Conservation (phyloP, 768 basidiomycete genomes). For the Mycena galericulata region DNA sequence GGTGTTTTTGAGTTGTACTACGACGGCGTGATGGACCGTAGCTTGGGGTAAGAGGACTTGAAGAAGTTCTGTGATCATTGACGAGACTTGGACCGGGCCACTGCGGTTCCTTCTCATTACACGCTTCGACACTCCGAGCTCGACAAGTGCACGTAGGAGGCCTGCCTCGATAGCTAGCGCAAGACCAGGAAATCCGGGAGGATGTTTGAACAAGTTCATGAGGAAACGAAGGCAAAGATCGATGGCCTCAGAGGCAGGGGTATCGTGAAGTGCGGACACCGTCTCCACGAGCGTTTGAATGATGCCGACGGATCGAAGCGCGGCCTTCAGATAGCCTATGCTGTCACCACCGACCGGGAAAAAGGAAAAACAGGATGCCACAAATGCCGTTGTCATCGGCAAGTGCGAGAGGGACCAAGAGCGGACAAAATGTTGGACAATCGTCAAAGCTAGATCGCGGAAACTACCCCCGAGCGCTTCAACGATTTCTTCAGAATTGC, state of each 20-base stretch:
- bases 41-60: neutral
- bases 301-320: neutral
- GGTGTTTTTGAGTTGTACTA: neutral
- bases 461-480: neutral
- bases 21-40: neutral
- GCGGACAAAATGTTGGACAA: too few species aligned
- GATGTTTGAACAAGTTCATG: neutral
- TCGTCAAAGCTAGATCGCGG: neutral
- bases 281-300: neutral
- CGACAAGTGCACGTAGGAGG: neutral
- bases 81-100: too few species aligned
- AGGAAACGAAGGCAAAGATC: neutral
- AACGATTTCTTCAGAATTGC: neutral
- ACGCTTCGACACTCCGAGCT: neutral
- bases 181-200: neutral
- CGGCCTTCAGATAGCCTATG: neutral
- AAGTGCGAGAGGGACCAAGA: conserved; percentile 1
- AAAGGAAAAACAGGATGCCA: neutral
- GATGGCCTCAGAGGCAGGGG: neutral
- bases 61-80: neutral
- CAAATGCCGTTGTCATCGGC: neutral
- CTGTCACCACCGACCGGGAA: neutral
- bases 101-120: conserved; percentile 1
- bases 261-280: neutral
- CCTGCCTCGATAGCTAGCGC: neutral